Base-by-base conservation (phyloP, 768 basidiomycete species). In the Chalciporus chontae region DNA sequence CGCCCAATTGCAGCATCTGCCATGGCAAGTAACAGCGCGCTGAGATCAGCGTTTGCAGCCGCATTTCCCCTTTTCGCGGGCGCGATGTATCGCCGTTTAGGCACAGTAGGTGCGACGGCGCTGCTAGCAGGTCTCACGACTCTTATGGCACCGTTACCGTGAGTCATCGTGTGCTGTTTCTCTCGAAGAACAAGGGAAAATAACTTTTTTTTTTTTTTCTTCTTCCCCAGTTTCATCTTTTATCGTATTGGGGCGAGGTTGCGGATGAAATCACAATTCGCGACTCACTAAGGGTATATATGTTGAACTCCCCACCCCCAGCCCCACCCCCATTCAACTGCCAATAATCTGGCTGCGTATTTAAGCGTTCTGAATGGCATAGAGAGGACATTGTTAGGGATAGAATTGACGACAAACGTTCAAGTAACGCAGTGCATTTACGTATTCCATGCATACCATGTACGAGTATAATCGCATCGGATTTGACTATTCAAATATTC, bases 31-130 rank as follows among this genome's bases (percentile, higher is more conserved):
- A 93, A 93, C 61, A 67, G 68, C 2, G 78, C 78, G 41, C 51
- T 78, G 51, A 64, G 82, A 1, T 72, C 66, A 10, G 57, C 66
- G 0, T 79, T 82, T 51, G 79, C 78, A 0, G 73, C 71, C 2
- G 73, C 66, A 13, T 2, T 81, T 81, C 58, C 80, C 81, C 61
- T 81, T 21, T 80, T 79, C 46, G 77, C 79, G 1, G 68, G 68
- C 2, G 69, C 73, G 26, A 76, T 81, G 79, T 83, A 77, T 53
- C 51, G 63, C 8, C 56, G 66, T 5, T 62, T 90, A 5, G 85
- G 87, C 0, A 81, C 83, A 0, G 84, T 85, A 0, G 87, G 87
- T 0, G 86, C 84, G 1, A 84, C 82, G 0, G 85, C 83, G 14
- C 71, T 88, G n/a, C 59, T 89, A 15, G 87, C 81, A 1, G 85